Evolutionary conservation across 768 basidiomycete genomes (phyloP).

Genomic region (Leccinum uliginosum): DNA sequence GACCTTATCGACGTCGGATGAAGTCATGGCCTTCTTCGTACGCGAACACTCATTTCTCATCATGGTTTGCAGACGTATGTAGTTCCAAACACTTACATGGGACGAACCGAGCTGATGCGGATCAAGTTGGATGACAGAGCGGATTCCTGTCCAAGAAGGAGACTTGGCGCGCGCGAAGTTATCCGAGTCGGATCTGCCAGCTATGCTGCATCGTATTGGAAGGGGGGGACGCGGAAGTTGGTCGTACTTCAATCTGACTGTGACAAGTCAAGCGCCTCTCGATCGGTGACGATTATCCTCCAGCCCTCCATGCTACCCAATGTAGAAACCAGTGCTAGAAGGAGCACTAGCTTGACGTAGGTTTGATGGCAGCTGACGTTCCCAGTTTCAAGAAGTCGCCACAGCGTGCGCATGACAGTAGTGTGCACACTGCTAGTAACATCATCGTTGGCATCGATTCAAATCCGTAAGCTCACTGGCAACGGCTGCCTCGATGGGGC

Average conservation of each 20-base stretch:
- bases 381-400: background rate
- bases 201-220: background rate
- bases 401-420: background rate
- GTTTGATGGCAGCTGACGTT: background rate
- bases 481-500: background rate
- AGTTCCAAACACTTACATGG: no score
- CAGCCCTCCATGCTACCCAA: background rate
- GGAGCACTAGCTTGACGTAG: background rate
- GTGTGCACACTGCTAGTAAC: background rate
- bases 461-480: background rate
- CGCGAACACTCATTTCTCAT: background rate
- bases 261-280: constrained; percentile 8
- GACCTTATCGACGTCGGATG: constrained; percentile 13
- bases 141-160: background rate
- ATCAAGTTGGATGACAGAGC: background rate
- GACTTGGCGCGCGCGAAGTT: background rate
- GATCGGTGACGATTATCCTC: constrained; percentile 3
- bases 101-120: background rate
- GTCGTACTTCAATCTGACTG: background rate
- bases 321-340: background rate
- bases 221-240: background rate
- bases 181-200: background rate
- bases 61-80: background rate
- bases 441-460: background rate
- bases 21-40: constrained; percentile 10